These are phyloP conservation scores for Catenaria anguillulae DNA, from an alignment of 371 early-diverging fungal genomes.

Conservation along the genomic window DNA sequence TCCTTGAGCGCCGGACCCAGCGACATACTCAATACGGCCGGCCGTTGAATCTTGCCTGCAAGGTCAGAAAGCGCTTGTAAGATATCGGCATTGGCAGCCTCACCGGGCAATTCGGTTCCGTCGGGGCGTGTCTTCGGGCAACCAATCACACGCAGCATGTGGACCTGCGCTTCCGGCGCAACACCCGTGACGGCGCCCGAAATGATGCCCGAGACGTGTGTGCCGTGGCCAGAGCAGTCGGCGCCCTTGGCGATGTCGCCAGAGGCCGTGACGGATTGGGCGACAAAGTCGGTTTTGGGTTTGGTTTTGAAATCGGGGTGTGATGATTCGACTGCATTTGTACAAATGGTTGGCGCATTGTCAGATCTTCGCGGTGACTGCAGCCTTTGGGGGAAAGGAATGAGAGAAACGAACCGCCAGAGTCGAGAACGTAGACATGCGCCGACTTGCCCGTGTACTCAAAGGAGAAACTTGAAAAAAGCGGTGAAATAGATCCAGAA, in stretches of 20 bases:
- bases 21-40: conserved; percentile 14
- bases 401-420: too few relatives aligned
- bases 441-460: neutral
- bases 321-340: too few relatives aligned
- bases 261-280: too few relatives aligned
- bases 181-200: conserved; percentile 24
- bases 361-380: too few relatives aligned
- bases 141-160: conserved; percentile 24
- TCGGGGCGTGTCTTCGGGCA: too few relatives aligned
- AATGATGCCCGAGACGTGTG: conserved; percentile 29
- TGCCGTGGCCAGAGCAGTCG: conserved; percentile 36
- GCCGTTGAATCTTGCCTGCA: conserved; percentile 7
- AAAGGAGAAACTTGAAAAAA: neutral
- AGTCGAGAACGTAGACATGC: neutral
- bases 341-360: too few relatives aligned
- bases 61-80: conserved; percentile 11
- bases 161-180: conserved; percentile 23
- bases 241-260: neutral
- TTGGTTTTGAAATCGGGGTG: too few relatives aligned
- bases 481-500: too few relatives aligned
- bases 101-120: too few relatives aligned
- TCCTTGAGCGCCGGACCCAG: conserved; percentile 7
- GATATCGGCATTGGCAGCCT: conserved; percentile 8
- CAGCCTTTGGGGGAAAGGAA: too few relatives aligned
- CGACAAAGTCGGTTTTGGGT: too few relatives aligned